Evolutionary conservation across 495 filamentous ascomycete species (phyloP).

Genomic region (Lepidopterella palustris): DNA sequence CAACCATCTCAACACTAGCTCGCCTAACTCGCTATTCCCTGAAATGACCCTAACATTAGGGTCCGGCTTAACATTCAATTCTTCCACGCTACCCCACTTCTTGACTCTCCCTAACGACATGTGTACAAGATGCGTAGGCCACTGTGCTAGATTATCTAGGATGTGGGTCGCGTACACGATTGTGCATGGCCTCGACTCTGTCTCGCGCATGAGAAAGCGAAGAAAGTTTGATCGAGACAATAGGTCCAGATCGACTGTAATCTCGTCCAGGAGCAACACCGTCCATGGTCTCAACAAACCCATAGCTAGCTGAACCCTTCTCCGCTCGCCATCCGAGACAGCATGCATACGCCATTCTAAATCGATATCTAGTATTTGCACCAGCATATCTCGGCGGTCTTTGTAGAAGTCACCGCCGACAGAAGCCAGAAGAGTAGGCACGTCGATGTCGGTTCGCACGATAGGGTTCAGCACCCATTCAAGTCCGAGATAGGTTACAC

Average conservation of each 20-base stretch:
- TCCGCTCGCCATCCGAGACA: conserved; percentile 83
- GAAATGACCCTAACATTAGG: conserved; percentile 42
- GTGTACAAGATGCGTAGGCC: conserved; percentile 93
- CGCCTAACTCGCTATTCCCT: conserved; percentile 65
- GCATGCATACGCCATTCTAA: conserved; percentile 89
- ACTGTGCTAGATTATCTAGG: conserved; percentile 81
- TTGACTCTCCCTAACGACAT: conserved; percentile 84
- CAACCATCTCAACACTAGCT: conserved; percentile 83
- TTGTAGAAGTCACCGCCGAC: conserved; percentile 82
- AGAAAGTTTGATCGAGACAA: conserved; percentile 78
- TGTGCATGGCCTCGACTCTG: conserved; percentile 70
- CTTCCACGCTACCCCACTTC: conserved; percentile 67
- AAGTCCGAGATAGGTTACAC: conserved; percentile 91
- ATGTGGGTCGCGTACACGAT: conserved; percentile 98
- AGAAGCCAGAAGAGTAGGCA: conserved; percentile 72
- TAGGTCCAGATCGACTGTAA: conserved; percentile 93
- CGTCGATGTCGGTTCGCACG: conserved; percentile 89
- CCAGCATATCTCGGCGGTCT: conserved; percentile 74
- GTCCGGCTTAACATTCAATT: conserved; percentile 37
- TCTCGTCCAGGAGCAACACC: conserved; percentile 87
- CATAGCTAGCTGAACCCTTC: conserved; percentile 93
- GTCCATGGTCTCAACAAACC: conserved; percentile 89
- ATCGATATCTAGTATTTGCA: conserved; percentile 87
- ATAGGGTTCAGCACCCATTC: conserved; percentile 99
- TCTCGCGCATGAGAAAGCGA: conserved; percentile 79